Evolutionary conservation across 176 grass and related monocot genomes (phyloP), one percentile per base, ranked within the genome.

Genomic region (Carex cristatella): DNA sequence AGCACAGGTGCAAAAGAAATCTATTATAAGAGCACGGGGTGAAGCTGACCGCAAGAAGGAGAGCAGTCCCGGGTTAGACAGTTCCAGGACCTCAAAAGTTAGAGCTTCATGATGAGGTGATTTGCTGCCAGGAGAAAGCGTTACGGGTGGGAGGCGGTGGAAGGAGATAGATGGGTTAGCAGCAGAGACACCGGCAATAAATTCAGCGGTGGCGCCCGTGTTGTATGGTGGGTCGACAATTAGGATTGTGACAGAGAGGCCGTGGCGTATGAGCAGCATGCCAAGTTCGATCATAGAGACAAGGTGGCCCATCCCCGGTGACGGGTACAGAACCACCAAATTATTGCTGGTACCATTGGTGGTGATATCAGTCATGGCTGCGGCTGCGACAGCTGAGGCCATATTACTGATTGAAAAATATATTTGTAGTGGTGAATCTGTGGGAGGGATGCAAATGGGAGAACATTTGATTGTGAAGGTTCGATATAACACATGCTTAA

Each of bases 271-370:
- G 40, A 94, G 68, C 9, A 87, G 88, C 75, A 81, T 83, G 38
- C 59, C 88, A 10, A 94, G 65, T 35, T 90, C 85, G 37, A 86
- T 87, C 55, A 69, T 38, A 75, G 91, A 19, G 16, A 87, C 46
- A 33, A 91, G 23, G 81, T 96, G 91, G 53, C 87, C 81, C 86
- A 81, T 86, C 19, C 15, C 69, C 18, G 84, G 62, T 58, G 86
- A 84, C 0, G 51, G 75, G 89, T 86, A 89, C 54, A 94, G 89
- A 72, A 87, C 91, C 75, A 90, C 86, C 2, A 68, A 32, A 81
- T 83, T 86, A 88, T 85, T 75, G 61, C 0, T 56, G 0, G 27
- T 48, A 44, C 4, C 62, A 64, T 58, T 3, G 46, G 30, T 54
- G 28, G 15, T 33, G 74, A 57, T 19, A n/a, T 30, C 57, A 40